These are phyloP conservation scores for Platanthera guangdongensis DNA, from an alignment of 106 monocot species.

Conservation along the genomic window DNA sequence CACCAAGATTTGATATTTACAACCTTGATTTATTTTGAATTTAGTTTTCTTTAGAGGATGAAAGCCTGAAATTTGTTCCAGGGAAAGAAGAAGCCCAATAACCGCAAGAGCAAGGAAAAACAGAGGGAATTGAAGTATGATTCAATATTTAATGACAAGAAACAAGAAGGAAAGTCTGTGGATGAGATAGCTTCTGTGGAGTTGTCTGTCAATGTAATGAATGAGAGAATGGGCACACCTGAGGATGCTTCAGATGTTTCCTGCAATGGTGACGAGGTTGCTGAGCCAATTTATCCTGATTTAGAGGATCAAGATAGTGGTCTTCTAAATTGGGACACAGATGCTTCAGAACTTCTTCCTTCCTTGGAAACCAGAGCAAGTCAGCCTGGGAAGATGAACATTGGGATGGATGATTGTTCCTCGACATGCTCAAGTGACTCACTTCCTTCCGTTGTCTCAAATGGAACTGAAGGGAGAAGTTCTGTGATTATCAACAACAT, in stretches of 20 bases:
- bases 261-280: constrained; percentile 45
- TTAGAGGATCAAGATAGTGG: constrained; percentile 43
- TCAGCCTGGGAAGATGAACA: constrained; percentile 16
- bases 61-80: constrained; percentile 6
- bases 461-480: constrained; percentile 35
- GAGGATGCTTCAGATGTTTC: constrained; percentile 63
- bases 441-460: constrained; percentile 44
- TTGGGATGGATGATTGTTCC: constrained; percentile 74
- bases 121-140: constrained; percentile 52
- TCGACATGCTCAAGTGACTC: constrained; percentile 87
- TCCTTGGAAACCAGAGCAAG: constrained; percentile 8
- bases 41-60: too few species aligned
- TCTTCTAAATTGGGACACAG: constrained; percentile 51
- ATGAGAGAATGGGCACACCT: constrained; percentile 27
- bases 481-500: constrained; percentile 20
- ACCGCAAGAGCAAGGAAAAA: constrained; percentile 72
- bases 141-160: constrained; percentile 19
- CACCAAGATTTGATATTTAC: too few species aligned
- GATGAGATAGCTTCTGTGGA: constrained; percentile 27
- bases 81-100: constrained; percentile 63
- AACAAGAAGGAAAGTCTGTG: constrained; percentile 19
- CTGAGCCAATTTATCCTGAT: constrained; percentile 43
- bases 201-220: constrained; percentile 12
- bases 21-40: too few species aligned
- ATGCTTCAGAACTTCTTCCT: constrained; percentile 46